Conservation (phyloP, 495 filamentous ascomycete genomes). For the Neurospora pannonica region DNA sequence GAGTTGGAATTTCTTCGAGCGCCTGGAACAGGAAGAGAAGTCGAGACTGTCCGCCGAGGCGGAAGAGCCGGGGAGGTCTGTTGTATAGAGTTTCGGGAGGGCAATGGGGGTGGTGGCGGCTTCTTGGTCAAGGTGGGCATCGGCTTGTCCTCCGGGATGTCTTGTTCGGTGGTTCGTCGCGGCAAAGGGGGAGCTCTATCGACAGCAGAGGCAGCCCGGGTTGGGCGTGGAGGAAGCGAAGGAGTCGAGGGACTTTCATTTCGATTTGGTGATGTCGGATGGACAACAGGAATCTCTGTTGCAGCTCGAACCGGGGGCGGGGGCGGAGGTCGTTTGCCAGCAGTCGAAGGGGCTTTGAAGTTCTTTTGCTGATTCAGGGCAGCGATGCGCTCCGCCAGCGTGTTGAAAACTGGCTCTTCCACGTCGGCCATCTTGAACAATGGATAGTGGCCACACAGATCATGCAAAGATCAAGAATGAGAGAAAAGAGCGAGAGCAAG, state of each 20-base stretch:
- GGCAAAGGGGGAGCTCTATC: slow-evolving; percentile 27
- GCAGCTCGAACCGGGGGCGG: slow-evolving; percentile 29
- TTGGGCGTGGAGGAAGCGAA: slow-evolving; percentile 27
- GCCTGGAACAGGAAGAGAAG: slow-evolving; percentile 6
- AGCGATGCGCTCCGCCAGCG: slow-evolving; percentile 46
- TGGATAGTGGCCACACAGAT: background rate
- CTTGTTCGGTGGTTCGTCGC: slow-evolving; percentile 25
- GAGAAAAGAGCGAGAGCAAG: background rate
- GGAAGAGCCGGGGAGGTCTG: slow-evolving; percentile 32
- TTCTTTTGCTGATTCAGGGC: slow-evolving; percentile 46
- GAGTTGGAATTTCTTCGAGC: slow-evolving; percentile 35
- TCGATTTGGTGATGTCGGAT: slow-evolving; percentile 11
- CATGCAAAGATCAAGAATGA: background rate
- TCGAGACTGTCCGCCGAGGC: slow-evolving; percentile 27
- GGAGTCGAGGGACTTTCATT: slow-evolving; percentile 19
- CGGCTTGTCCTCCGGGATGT: slow-evolving; percentile 7
- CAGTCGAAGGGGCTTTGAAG: slow-evolving; percentile 28
- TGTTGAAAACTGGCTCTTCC: slow-evolving; percentile 44
- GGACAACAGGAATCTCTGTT: slow-evolving; percentile 4
- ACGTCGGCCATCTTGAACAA: slow-evolving; percentile 39
- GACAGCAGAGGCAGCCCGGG: slow-evolving; percentile 14
- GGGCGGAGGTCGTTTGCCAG: slow-evolving; percentile 37
- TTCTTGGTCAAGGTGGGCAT: slow-evolving; percentile 16
- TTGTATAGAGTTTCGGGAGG: slow-evolving; percentile 22
- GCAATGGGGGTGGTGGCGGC: slow-evolving; percentile 29